A percentile compares a stretch with the other conserved stretches of the same genome.
phyloP scores from a whole-genome alignment of 169 alveolate species.

The Eimeria zaria region DNA sequence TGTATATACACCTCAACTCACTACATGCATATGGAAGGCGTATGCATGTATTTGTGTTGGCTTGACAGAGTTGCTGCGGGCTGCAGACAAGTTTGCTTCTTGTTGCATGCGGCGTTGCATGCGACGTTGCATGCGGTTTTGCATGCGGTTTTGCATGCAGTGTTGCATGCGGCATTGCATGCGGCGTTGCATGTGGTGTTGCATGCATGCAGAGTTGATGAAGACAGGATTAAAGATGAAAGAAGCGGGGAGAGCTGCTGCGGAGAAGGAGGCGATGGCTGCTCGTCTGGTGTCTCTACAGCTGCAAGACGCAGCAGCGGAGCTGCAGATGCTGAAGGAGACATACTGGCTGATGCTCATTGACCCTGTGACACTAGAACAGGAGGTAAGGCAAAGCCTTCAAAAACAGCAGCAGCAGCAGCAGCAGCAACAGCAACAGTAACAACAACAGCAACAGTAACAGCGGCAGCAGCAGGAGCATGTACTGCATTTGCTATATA shows the following conservation, averaged over 20 bases:
- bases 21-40: not conserved
- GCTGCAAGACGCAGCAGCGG: constrained; percentile 74
- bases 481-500: not conserved
- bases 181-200: not conserved
- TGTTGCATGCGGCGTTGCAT: not conserved
- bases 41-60: not conserved
- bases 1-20: no score
- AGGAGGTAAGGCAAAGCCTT: constrained; percentile 24
- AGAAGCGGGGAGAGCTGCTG: not conserved
- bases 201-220: constrained; percentile 25
- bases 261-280: constrained; percentile 8
- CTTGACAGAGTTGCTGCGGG: not conserved
- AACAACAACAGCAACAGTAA: not conserved
- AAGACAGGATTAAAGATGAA: not conserved
- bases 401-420: not conserved
- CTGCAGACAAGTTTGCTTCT: no score
- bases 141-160: no score
- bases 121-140: not conserved
- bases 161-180: not conserved
- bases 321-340: constrained; percentile 25
- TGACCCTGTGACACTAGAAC: constrained; percentile 20
- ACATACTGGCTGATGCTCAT: constrained; percentile 49
- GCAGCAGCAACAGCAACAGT: constrained; percentile 16
- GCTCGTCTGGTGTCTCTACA: constrained; percentile 51
- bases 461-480: constrained; percentile 5